Evolutionary conservation across 495 filamentous ascomycete species (phyloP), one percentile per base, ranked within the genome.

Genomic region (Podospora didyma): DNA sequence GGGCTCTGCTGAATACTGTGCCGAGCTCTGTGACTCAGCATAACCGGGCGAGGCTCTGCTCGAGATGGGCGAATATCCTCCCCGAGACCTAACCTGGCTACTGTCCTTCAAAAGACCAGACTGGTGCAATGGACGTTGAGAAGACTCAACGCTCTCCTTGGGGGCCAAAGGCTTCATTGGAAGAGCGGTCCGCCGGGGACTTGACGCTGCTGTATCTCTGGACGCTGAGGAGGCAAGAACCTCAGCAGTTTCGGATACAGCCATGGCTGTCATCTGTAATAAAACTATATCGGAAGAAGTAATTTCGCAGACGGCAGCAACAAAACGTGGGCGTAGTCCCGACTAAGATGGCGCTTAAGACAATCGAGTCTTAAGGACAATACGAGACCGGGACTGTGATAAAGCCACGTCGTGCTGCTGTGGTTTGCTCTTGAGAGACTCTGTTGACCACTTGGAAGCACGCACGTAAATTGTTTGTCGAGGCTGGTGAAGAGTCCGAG

Each of bases 161-260:
- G 60, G 56, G 1, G 51, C 48, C 24, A 62, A 39, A 4, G 69
- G 65, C 31, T 60, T 61, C 17, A 65, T 51, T 11, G 69, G 69
- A 9, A 72, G 46, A 9, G 69, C 67, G 10, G 63, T 70, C 51
- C 69, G 62, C 28, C 62, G 49, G 44, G 64, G 62, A 51, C 56
- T 58, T 20, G 58, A 49, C 7, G 56, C 44, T 17, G 34, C 19
- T n/a, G n/a, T n/a, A 17, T 58, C 58, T 52, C 39, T 53, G 2
- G 51, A 44, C 39, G 49, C 17, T 23, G 47, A 58, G 10, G 60
- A 53, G 2, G 57, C 50, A 49, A 56, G 28, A 23, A 35, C 16
- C 44, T 37, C 49, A 24, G 31, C 57, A 0, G 58, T 17, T 23
- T 63, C 62, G 19, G 65, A 58, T 20, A 66, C 46, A 14, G 64